Evolutionary conservation across 2,329 filamentous ascomycete genomes (phyloP).

Genomic region (Aspergillus costaricaensis): DNA sequence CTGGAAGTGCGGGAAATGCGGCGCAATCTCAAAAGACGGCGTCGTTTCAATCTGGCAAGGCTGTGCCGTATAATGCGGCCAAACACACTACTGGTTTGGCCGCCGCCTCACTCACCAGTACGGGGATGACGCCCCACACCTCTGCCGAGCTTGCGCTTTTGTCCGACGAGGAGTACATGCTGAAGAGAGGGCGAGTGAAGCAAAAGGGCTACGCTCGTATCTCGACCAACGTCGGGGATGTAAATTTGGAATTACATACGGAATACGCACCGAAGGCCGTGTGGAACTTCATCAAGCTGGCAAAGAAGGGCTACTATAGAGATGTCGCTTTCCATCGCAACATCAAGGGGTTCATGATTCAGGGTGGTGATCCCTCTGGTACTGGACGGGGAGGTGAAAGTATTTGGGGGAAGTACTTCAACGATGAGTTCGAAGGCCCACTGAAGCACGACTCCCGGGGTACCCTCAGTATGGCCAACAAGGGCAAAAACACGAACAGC

Average conservation of each 20-base stretch:
- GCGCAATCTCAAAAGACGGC: conserved; percentile 24
- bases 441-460: conserved; percentile 80
- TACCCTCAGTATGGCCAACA: conserved; percentile 92
- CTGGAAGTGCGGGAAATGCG: conserved; percentile 17
- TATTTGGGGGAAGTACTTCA: conserved; percentile 92
- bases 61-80: conserved; percentile 76
- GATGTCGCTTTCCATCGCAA: conserved; percentile 86
- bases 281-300: conserved; percentile 91
- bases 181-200: conserved; percentile 86
- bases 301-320: conserved; percentile 87
- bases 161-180: conserved; percentile 94
- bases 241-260: conserved; percentile 87
- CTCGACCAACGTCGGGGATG: conserved; percentile 77
- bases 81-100: conserved; percentile 87
- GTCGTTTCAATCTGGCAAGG: conserved; percentile 34
- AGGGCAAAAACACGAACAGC: conserved; percentile 96
- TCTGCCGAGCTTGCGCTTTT: conserved; percentile 82
- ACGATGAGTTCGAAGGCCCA: conserved; percentile 90
- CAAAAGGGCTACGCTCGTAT: conserved; percentile 89
- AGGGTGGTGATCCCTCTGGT: conserved; percentile 91
- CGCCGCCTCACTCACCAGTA: conserved; percentile 93
- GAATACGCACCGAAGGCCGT: conserved; percentile 91
- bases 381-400: conserved; percentile 87
- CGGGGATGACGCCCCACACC: conserved; percentile 88
- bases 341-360: conserved; percentile 96